Conservation (phyloP, 768 basidiomycete species). For the Psilocybe sp. region DNA sequence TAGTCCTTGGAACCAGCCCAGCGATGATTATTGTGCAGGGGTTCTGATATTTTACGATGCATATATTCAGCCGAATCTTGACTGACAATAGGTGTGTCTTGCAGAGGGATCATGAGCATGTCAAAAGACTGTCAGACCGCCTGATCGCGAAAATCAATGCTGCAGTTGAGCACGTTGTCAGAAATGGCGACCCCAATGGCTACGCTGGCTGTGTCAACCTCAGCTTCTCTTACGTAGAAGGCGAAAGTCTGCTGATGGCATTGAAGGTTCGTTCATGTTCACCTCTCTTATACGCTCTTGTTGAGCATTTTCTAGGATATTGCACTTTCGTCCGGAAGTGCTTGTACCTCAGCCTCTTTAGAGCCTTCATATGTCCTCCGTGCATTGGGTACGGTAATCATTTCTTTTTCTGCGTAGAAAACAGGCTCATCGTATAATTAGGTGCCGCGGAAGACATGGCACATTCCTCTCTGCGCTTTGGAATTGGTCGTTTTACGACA, state of each 20-base stretch:
- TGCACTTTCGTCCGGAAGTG: slow-evolving; percentile 95
- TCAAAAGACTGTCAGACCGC: slow-evolving; percentile 74
- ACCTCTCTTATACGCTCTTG: neutral
- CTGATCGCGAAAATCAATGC: slow-evolving; percentile 79
- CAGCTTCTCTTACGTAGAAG: slow-evolving; percentile 95
- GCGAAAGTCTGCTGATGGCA: slow-evolving; percentile 96
- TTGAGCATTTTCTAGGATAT: slow-evolving; percentile 61
- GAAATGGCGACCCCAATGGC: slow-evolving; percentile 89
- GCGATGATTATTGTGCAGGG: slow-evolving; percentile 84
- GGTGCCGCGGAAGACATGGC: slow-evolving; percentile 99
- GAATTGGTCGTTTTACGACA: slow-evolving; percentile 96
- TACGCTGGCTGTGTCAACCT: slow-evolving; percentile 97
- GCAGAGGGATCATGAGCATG: slow-evolving; percentile 77
- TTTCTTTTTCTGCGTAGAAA: neutral
- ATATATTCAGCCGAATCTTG: neutral
- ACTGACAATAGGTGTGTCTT: slow-evolving; percentile 11
- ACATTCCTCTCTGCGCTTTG: slow-evolving; percentile 95
- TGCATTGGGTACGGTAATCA: slow-evolving; percentile 65
- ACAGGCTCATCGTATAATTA: slow-evolving; percentile 21
- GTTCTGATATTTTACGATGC: slow-evolving; percentile 62
- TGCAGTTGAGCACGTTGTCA: slow-evolving; percentile 85
- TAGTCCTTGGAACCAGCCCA: slow-evolving; percentile 35
- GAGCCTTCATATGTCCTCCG: slow-evolving; percentile 98
- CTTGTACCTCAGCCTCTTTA: slow-evolving; percentile 96
- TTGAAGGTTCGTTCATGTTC: slow-evolving; percentile 57